These are phyloP conservation scores for Paralagenidium karlingii DNA, from an alignment of 352 stramenopile species.

Conservation along the genomic window DNA sequence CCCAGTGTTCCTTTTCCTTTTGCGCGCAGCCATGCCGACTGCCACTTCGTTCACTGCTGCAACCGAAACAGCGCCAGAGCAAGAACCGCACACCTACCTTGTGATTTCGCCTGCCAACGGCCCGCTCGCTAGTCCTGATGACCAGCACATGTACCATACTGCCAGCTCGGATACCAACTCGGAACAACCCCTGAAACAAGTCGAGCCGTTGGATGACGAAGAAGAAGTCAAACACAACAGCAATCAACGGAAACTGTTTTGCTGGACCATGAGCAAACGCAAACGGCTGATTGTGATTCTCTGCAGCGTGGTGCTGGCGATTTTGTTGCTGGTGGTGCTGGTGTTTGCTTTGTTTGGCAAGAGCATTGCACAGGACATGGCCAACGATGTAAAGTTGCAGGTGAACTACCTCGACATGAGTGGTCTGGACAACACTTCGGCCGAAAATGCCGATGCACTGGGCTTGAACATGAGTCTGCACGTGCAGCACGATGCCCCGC, in stretches of 20 bases:
- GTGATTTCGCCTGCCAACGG: too few species aligned
- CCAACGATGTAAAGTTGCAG: conserved; percentile 32
- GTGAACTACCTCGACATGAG: conserved; percentile 60
- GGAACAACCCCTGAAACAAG: too few species aligned
- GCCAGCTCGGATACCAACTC: too few species aligned
- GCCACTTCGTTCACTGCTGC: too few species aligned
- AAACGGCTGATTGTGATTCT: conserved; percentile 31
- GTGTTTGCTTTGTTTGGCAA: conserved; percentile 24
- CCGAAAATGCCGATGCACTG: conserved; percentile 10
- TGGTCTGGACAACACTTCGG: conserved; percentile 13
- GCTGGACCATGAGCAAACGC: conserved; percentile 36
- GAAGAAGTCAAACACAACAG: too few species aligned
- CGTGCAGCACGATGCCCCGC: conserved; percentile 25
- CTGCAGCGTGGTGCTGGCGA: conserved; percentile 13
- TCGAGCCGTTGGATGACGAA: too few species aligned
- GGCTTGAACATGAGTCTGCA: conserved; percentile 42
- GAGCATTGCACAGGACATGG: conserved; percentile 45
- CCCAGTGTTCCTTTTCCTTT: too few species aligned
- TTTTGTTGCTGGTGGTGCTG: conserved; percentile 52
- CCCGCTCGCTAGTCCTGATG: too few species aligned
- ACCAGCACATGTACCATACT: too few species aligned
- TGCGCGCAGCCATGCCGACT: too few species aligned
- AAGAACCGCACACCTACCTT: too few species aligned
- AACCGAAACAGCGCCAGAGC: too few species aligned
- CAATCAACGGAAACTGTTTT: conserved; percentile 28